Evolutionary conservation across 257 asterid species (phyloP).

Genomic region (Petrea volubilis): DNA sequence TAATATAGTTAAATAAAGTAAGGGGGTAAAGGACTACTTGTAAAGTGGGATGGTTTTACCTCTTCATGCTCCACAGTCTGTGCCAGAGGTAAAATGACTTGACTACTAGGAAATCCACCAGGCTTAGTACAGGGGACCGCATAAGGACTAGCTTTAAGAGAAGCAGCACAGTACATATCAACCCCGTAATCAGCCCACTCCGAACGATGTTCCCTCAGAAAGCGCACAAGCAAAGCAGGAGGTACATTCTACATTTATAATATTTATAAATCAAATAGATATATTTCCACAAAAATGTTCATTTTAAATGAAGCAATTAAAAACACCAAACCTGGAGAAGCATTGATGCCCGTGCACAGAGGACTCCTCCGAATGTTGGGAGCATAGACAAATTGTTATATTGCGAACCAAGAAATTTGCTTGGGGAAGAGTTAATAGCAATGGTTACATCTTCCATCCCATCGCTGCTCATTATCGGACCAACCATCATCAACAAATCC

Average conservation of each 20-base stretch:
- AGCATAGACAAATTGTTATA: constrained; percentile 63
- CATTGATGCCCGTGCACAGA: constrained; percentile 96
- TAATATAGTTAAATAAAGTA: neutral
- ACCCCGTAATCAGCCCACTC: constrained; percentile 97
- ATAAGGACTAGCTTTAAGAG: constrained; percentile 77
- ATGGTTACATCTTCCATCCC: constrained; percentile 87
- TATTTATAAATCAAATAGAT: neutral
- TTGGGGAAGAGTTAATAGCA: constrained; percentile 77
- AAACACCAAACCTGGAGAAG: constrained; percentile 73
- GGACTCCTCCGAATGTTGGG: constrained; percentile 81
- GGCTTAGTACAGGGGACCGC: constrained; percentile 77
- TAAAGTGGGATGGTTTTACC: constrained; percentile 40
- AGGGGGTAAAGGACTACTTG: neutral
- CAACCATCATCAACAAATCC: constrained; percentile 98
- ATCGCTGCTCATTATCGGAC: constrained; percentile 80
- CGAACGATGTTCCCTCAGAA: constrained; percentile 87
- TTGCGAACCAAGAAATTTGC: constrained; percentile 77
- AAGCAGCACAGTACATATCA: constrained; percentile 85
- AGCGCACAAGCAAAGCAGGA: constrained; percentile 84
- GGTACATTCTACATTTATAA: constrained; percentile 60
- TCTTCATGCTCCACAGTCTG: constrained; percentile 89
- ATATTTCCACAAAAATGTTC: neutral
- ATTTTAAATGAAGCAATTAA: neutral
- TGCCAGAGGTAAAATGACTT: constrained; percentile 84
- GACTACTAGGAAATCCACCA: constrained; percentile 80